phyloP scores from a whole-genome alignment of 1,139 yeast genomes.

The Komagataea norvegica region DNA sequence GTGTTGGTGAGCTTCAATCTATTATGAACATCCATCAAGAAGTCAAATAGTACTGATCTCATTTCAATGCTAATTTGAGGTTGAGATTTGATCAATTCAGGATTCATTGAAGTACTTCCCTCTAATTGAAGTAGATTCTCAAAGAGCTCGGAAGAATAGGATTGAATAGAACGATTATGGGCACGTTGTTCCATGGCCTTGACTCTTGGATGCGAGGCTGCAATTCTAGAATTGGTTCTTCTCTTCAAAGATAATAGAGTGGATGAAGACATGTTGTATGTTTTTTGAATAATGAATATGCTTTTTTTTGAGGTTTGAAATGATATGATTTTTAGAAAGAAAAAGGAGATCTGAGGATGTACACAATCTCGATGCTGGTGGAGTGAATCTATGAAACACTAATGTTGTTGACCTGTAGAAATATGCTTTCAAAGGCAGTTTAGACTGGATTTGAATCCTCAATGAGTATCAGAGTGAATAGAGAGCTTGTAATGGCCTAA shows the following conservation, averaged over 20 bases:
- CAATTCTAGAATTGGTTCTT: constrained; percentile 21
- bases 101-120: constrained; percentile 20
- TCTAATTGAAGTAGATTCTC: constrained; percentile 29
- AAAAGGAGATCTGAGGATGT: constrained; percentile 1
- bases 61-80: constrained; percentile 89
- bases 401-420: too few relatives aligned
- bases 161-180: constrained; percentile 32
- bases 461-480: too few relatives aligned
- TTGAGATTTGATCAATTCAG: constrained; percentile 76
- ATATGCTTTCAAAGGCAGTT: too few relatives aligned
- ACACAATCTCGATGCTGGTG: too few relatives aligned
- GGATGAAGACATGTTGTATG: constrained; percentile 14
- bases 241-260: constrained; percentile 24
- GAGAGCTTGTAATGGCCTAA: too few relatives aligned
- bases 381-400: too few relatives aligned
- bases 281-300: not conserved
- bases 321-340: not conserved
- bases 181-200: constrained; percentile 38
- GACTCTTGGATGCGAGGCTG: constrained; percentile 23
- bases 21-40: constrained; percentile 77
- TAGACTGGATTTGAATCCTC: too few relatives aligned
- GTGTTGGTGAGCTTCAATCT: constrained; percentile 72
- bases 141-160: constrained; percentile 23
- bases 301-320: not conserved
- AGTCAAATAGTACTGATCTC: constrained; percentile 84